Conservation (phyloP, 352 stramenopile genomes). For the Pythium aquatile region DNA sequence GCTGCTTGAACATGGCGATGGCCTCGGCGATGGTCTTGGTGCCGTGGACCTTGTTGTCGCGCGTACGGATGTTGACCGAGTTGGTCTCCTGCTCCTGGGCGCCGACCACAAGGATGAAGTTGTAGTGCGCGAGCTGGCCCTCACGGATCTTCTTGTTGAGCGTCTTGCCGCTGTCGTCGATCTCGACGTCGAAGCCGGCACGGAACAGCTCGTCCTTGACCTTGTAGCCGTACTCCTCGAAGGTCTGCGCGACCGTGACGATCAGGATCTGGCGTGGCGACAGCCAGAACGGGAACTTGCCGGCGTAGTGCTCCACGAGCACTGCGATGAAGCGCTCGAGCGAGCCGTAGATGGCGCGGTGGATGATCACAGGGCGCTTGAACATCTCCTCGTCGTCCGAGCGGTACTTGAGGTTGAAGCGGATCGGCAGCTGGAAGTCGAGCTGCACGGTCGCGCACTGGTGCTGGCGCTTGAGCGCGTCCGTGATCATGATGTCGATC, state of each 20-base stretch:
- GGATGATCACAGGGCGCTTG: conserved; percentile 97
- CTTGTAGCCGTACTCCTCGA: conserved; percentile 65
- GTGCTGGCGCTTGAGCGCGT: conserved; percentile 96
- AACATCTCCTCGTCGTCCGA: conserved; percentile 82
- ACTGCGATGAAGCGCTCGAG: conserved; percentile 99
- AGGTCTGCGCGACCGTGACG: conserved; percentile 70
- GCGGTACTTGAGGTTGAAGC: conserved; percentile 94
- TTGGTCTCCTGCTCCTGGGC: conserved; percentile 56
- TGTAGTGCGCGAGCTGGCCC: conserved; percentile 78
- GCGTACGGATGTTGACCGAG: conserved; percentile 77
- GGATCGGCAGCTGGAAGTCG: conserved; percentile 97
- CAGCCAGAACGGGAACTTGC: conserved; percentile 97
- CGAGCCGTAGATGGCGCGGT: conserved; percentile 96
- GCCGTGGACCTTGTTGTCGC: conserved; percentile 82
- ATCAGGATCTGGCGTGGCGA: conserved; percentile 90
- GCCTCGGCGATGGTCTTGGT: conserved; percentile 92
- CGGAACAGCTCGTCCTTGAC: conserved; percentile 61
- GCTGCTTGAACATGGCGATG: conserved; percentile 90
- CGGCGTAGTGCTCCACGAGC: conserved; percentile 95
- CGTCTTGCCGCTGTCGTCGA: conserved; percentile 76
- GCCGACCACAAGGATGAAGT: conserved; percentile 86
- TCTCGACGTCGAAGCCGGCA: conserved; percentile 90
- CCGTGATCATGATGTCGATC: conserved; percentile 98
- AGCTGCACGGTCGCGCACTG: conserved; percentile 98
- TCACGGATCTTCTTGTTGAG: conserved; percentile 86